Evolutionary conservation across 2,329 filamentous ascomycete species (phyloP).

Genomic region (Pestalotiopsis sp.): DNA sequence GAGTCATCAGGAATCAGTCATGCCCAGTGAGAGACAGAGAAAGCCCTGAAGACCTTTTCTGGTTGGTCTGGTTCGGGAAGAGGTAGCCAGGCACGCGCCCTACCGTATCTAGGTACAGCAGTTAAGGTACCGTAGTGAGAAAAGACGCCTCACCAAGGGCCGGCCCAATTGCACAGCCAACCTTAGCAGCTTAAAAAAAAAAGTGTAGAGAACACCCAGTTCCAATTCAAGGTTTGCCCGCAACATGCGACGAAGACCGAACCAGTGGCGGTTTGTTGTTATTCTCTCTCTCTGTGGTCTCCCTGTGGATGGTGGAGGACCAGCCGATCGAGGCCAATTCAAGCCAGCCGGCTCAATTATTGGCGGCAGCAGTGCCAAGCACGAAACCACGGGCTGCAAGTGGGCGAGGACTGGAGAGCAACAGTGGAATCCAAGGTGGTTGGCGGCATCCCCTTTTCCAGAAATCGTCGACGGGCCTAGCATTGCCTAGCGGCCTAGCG

Average conservation of each 20-base stretch:
- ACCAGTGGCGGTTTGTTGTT: not conserved
- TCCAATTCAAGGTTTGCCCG: not conserved
- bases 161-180: not conserved
- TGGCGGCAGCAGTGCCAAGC: constrained; percentile 11
- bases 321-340: not conserved
- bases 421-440: not conserved
- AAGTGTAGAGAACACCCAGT: not conserved
- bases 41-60: not conserved
- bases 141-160: no score
- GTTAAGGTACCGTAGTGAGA: not conserved
- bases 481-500: not conserved
- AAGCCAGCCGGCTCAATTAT: constrained; percentile 9
- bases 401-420: not conserved
- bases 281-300: not conserved
- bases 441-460: constrained; percentile 10
- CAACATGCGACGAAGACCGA: not conserved
- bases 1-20: not conserved
- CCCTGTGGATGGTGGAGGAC: no score
- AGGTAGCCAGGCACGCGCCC: not conserved
- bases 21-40: not conserved
- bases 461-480: constrained; percentile 11
- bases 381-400: constrained; percentile 4
- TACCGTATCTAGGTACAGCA: not conserved
- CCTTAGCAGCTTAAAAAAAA: not conserved
- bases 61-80: not conserved